Base-by-base conservation (phyloP, 1,139 yeast species). In the Kodamaea suecica region DNA sequence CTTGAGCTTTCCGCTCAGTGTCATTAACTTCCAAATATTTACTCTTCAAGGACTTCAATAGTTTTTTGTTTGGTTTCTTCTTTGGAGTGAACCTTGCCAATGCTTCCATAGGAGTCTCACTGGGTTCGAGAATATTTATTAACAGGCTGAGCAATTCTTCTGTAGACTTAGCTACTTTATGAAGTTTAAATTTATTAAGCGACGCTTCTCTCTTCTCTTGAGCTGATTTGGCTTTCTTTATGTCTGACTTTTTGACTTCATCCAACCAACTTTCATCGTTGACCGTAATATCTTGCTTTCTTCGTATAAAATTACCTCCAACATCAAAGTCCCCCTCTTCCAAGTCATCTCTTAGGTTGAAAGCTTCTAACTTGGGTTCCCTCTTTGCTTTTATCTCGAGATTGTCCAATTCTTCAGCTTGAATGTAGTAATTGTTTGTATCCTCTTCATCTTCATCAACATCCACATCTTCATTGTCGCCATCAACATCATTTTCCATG, bases 51-150 rank as follows among this genome's bases (percentile, higher is more conserved):
- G n/a, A n/a, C 13, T 17, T 17, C 21, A 30, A 31, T 6, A 28
- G 37, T 3, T 34, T 31, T 17, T 44, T 53, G 33, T 42, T 49
- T 23, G 39, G 49, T 38, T 49, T 52, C 24, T 58, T 57, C 1
- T 54, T 52, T 5, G 63, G 55, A 26, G 60, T 62, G 29, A 74
- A 50, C 34, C 81, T 52, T 11, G 72, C 73, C 23, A 80, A 55
- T 0, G 83, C 78, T 46, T 83, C 90, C 52, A 80, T 44, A 2
- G 85, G 74, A 0, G 82, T 70, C 50, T 84, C 92, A 3, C 77
- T 82, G 0, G 82, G 76, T 27, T 78, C 74, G 27, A 84, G 55
- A 2, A 55, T 20, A 0, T 44, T 56, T 3, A 81, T 68, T 12
- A 83, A 47, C 1, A 46, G 44, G 8, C 37, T 41, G 11, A 80